phyloP scores from a whole-genome alignment of 257 asterid species.

The Verbena officinalis region DNA sequence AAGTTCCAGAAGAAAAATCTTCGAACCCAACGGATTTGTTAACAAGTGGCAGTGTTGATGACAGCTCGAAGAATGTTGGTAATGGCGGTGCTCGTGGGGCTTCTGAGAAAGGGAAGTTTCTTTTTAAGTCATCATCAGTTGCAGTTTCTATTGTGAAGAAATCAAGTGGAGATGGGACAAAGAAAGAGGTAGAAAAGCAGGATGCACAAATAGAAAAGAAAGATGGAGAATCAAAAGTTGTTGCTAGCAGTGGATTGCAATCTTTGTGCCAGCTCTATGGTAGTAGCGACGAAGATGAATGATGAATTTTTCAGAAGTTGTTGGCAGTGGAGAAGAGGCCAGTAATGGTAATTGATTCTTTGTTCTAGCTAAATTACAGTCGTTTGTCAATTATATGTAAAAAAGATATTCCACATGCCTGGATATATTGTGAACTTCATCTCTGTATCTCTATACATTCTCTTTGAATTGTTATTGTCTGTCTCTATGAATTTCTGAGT shows the following conservation, averaged over 20 bases:
- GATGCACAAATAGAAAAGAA: slow-evolving; percentile 20
- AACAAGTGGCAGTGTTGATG: slow-evolving; percentile 34
- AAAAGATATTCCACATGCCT: too few species aligned
- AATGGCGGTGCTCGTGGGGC: slow-evolving; percentile 25
- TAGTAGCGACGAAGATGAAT: slow-evolving; percentile 51
- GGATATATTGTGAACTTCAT: not conserved
- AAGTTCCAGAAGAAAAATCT: slow-evolving; percentile 36
- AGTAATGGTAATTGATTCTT: too few species aligned
- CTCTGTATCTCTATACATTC: not conserved
- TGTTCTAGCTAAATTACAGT: too few species aligned
- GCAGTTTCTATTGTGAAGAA: slow-evolving; percentile 56
- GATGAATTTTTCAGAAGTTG: slow-evolving; percentile 22
- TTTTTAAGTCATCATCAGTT: slow-evolving; percentile 41
- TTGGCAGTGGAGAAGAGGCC: slow-evolving; percentile 33
- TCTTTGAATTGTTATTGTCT: too few species aligned
- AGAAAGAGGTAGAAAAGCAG: slow-evolving; percentile 8
- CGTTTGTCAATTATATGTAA: too few species aligned
- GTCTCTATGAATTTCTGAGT: slow-evolving; percentile 10
- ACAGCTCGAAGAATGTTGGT: slow-evolving; percentile 34
- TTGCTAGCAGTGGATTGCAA: slow-evolving; percentile 39
- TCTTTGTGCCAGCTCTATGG: slow-evolving; percentile 66
- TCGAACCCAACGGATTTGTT: slow-evolving; percentile 50
- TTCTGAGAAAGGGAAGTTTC: slow-evolving; percentile 29
- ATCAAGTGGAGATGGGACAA: slow-evolving; percentile 25
- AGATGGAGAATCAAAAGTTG: slow-evolving; percentile 23